Evolutionary conservation across 2,329 filamentous ascomycete genomes (phyloP).

Genomic region (Neonectria coccinea): DNA sequence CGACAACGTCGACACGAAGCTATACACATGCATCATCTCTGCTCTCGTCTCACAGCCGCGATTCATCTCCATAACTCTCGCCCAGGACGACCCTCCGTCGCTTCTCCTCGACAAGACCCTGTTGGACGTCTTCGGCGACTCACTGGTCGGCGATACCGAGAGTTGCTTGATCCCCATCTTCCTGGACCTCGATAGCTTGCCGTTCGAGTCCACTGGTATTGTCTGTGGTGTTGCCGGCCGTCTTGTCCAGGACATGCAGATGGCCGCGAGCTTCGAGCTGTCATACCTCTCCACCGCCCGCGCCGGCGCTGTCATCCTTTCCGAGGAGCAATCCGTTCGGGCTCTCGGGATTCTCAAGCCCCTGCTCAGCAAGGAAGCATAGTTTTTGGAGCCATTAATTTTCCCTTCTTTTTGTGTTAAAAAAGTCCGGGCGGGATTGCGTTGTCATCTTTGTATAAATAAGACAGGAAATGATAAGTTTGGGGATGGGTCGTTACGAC

Average conservation of each 20-base stretch:
- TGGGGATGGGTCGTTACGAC: neutral
- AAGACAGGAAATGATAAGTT: neutral
- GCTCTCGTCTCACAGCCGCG: slow-evolving; percentile 71
- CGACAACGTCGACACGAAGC: slow-evolving; percentile 70
- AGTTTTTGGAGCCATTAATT: neutral
- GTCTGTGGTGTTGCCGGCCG: slow-evolving; percentile 92
- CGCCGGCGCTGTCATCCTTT: slow-evolving; percentile 89
- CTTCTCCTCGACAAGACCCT: slow-evolving; percentile 78
- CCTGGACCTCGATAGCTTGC: slow-evolving; percentile 82
- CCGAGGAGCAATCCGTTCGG: slow-evolving; percentile 76
- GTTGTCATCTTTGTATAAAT: slow-evolving; percentile 3
- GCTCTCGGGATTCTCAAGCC: slow-evolving; percentile 77
- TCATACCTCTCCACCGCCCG: slow-evolving; percentile 91
- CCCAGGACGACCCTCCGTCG: slow-evolving; percentile 79
- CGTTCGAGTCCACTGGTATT: slow-evolving; percentile 91
- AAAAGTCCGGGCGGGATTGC: slow-evolving; percentile 4
- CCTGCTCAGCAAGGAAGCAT: slow-evolving; percentile 55
- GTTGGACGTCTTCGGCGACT: slow-evolving; percentile 74
- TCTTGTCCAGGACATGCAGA: slow-evolving; percentile 78
- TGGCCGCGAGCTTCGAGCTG: slow-evolving; percentile 74
- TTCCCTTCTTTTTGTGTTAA: slow-evolving; percentile 1
- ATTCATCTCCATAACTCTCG: slow-evolving; percentile 80
- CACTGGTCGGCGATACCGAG: slow-evolving; percentile 80
- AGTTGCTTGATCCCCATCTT: slow-evolving; percentile 86
- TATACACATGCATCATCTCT: slow-evolving; percentile 72